phyloP scores from a whole-genome alignment of 768 basidiomycete genomes.

The Agrocybe praecox region DNA sequence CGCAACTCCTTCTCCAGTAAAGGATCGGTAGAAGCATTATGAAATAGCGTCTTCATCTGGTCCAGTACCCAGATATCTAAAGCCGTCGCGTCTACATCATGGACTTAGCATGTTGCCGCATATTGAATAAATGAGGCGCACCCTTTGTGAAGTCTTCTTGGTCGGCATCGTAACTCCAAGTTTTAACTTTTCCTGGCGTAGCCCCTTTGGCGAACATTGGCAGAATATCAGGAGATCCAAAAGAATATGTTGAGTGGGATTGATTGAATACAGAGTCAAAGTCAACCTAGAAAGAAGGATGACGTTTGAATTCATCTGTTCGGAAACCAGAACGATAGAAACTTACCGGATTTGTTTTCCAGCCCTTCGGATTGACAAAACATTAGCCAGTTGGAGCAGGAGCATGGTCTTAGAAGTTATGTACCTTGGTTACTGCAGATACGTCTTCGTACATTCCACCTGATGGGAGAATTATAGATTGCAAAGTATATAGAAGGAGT shows the following conservation, averaged over 20 bases:
- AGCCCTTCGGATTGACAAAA: conserved; percentile 51
- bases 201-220: conserved; percentile 88
- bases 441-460: conserved; percentile 92
- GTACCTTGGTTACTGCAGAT: conserved; percentile 82
- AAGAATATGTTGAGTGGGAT: conserved; percentile 75
- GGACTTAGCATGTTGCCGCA: neutral
- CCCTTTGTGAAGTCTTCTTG: conserved; percentile 90
- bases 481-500: neutral
- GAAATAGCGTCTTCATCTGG: conserved; percentile 60
- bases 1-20: conserved; percentile 53
- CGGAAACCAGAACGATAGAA: neutral
- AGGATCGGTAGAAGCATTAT: conserved; percentile 60
- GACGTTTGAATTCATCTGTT: conserved; percentile 18
- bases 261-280: conserved; percentile 91
- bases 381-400: neutral
- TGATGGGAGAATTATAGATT: conserved; percentile 18
- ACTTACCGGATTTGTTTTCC: conserved; percentile 82
- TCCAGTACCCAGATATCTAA: conserved; percentile 83
- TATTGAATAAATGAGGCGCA: conserved; percentile 15
- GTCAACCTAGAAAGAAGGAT: conserved; percentile 49
- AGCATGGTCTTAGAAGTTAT: conserved; percentile 11
- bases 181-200: conserved; percentile 64
- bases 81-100: conserved; percentile 63
- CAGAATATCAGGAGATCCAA: conserved; percentile 87
- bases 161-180: conserved; percentile 77